These are phyloP conservation scores for Cucurbita ficifolia DNA, from an alignment of 306 rosid species.

Conservation along the genomic window DNA sequence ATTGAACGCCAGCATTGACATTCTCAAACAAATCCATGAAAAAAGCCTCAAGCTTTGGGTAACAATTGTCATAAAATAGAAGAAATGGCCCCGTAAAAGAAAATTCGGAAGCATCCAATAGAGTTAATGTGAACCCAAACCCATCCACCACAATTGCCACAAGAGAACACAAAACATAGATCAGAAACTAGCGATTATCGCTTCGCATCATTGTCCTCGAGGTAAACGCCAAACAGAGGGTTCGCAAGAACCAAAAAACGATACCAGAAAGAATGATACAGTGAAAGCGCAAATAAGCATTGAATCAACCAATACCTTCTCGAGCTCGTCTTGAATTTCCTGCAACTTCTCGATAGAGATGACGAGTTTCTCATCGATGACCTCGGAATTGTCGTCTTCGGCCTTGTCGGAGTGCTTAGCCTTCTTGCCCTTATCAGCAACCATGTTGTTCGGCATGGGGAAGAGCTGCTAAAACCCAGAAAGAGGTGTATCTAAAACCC, in stretches of 20 bases:
- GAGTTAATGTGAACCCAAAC: neutral
- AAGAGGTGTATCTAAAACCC: conserved; percentile 38
- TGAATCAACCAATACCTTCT: conserved; percentile 32
- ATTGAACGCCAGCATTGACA: neutral
- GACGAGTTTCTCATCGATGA: conserved; percentile 57
- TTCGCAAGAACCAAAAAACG: neutral
- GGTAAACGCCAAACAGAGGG: neutral
- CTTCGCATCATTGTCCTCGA: neutral
- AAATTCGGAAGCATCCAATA: neutral
- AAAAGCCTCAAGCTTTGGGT: neutral
- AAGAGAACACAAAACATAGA: neutral
- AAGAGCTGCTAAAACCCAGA: conserved; percentile 2
- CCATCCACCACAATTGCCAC: neutral
- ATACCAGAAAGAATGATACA: neutral
- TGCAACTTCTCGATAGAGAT: conserved; percentile 70
- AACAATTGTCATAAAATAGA: neutral
- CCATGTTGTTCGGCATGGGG: conserved; percentile 20
- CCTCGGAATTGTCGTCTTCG: conserved; percentile 35
- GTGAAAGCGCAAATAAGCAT: neutral
- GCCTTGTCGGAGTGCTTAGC: conserved; percentile 32
- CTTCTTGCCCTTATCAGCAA: conserved; percentile 55
- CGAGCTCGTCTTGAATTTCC: conserved; percentile 86
- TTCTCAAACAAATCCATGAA: neutral
- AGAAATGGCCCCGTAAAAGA: neutral
- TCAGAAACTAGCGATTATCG: neutral